Base-by-base conservation (phyloP, 176 grass and related monocot species). In the Lolium rigidum region DNA sequence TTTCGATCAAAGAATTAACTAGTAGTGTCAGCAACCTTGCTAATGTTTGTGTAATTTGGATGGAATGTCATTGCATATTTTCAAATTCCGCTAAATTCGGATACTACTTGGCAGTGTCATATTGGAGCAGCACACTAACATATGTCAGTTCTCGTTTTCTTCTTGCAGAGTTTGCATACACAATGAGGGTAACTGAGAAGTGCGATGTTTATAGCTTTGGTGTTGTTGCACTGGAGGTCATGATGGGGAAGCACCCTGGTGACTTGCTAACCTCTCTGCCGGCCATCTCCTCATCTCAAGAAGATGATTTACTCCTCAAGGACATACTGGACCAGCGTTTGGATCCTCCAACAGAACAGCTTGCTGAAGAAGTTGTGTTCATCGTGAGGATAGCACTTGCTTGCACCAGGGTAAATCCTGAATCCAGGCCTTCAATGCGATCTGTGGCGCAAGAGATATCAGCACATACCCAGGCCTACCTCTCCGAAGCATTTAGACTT, bases 141-240 rank as follows among this genome's bases (percentile, higher is more conserved):
- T 67, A 44, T 65, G 57, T 6, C 7, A 22, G 0, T 11, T 88
- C 61, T 76, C 16, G 49, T 70, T 77, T 16, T 55, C 12, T 12
- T 87, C 11, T 78, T 91, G 90, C 85, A 97, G 95, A 97, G 68
- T 76, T 97, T 49, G 95, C 95, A 28, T 97, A 97, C 81, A 97
- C 95, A 48, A 97, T 93, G 95, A 92, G 74, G 50, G 90, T 97
- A 15, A 94, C 95, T 6, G 95, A 97, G 70, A 97, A 91, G 84
- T 97, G 95, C 7, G 95, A 97, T 52, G 90, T 93, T 7, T 97
- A 97, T 25, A 97, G 95, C 79, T 97, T 97, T 38, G 95, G 92
- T 5, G 84, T 97, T 10, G 88, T 94, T 50, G 81, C 90, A 24
- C 86, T 97, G 3, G 95, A 97, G 84, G 87, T 94, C 10, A 91